Percentiles rank a stretch among this genome's conserved stretches.
Conservation (phyloP, 2,329 filamentous ascomycete genomes). For the Chaetomium sp. region DNA sequence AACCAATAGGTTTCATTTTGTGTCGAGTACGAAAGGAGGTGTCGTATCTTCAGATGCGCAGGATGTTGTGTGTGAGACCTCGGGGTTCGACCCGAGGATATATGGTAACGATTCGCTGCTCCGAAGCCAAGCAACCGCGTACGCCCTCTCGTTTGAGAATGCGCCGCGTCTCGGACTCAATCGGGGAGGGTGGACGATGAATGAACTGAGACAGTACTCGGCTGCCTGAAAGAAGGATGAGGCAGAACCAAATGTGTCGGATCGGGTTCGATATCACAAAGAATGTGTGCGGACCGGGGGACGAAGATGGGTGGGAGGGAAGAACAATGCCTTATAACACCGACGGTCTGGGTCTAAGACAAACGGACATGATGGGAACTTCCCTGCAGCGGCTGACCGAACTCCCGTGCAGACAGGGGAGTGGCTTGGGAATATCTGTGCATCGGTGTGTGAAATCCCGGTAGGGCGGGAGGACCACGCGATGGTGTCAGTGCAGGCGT, state of each 20-base stretch:
- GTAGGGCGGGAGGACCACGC: neutral
- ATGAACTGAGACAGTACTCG: neutral
- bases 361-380: neutral
- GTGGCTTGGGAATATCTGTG: neutral
- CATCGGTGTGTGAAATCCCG: too few species aligned
- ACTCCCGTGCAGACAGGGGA: slow-evolving; percentile 8
- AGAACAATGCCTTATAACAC: neutral
- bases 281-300: neutral
- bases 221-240: neutral
- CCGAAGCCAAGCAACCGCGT: neutral
- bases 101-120: neutral
- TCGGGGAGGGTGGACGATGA: slow-evolving; percentile 2
- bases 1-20: slow-evolving; percentile 21
- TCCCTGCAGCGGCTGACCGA: neutral
- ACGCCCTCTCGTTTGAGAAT: neutral
- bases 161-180: slow-evolving; percentile 10
- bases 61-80: neutral
- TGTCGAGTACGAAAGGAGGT: neutral
- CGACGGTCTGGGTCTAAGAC: too few species aligned
- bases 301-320: neutral
- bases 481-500: too few species aligned
- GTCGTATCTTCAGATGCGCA: too few species aligned
- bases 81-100: neutral
- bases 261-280: neutral
- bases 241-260: too few species aligned